phyloP scores from a whole-genome alignment of 140 eudicot species.

The Ambrosia hybrid region DNA sequence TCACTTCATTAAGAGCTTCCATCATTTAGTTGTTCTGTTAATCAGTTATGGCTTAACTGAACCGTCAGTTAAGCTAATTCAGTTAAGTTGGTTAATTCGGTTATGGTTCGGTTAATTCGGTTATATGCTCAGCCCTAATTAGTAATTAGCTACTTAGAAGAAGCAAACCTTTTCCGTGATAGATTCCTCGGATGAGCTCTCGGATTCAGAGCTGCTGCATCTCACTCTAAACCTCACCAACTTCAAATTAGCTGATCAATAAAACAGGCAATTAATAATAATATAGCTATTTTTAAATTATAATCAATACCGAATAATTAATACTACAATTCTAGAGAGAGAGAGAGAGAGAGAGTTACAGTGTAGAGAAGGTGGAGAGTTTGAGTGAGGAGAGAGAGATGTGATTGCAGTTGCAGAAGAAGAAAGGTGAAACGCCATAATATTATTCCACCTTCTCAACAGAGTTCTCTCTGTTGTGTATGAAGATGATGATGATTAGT shows the following conservation, averaged over 20 bases:
- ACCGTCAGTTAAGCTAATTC: too few species aligned
- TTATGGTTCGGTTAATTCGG: too few species aligned
- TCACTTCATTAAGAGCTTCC: too few species aligned
- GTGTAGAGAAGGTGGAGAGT: conserved; percentile 29
- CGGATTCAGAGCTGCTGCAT: conserved; percentile 64
- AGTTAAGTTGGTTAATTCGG: too few species aligned
- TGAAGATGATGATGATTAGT: neutral
- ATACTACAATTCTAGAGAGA: too few species aligned
- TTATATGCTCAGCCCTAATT: too few species aligned
- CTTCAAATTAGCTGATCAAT: conserved; percentile 48
- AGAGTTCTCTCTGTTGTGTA: conserved; percentile 7
- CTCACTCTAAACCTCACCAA: conserved; percentile 43
- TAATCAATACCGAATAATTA: too few species aligned
- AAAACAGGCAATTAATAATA: neutral
- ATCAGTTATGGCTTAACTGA: too few species aligned
- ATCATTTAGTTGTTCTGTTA: too few species aligned
- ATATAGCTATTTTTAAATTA: too few species aligned
- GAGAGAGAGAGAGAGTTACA: conserved; percentile 24
- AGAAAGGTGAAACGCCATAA: conserved; percentile 54
- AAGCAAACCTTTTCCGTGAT: conserved; percentile 47
- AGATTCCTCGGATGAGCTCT: conserved; percentile 35
- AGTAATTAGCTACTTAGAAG: neutral
- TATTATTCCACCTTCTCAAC: conserved; percentile 26
- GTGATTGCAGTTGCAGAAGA: conserved; percentile 43
- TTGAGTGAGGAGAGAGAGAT: conserved; percentile 32